Evolutionary conservation across 2,329 filamentous ascomycete genomes (phyloP), one percentile per base, ranked within the genome.

Genomic region (Zymoseptoria pseudotritici): DNA sequence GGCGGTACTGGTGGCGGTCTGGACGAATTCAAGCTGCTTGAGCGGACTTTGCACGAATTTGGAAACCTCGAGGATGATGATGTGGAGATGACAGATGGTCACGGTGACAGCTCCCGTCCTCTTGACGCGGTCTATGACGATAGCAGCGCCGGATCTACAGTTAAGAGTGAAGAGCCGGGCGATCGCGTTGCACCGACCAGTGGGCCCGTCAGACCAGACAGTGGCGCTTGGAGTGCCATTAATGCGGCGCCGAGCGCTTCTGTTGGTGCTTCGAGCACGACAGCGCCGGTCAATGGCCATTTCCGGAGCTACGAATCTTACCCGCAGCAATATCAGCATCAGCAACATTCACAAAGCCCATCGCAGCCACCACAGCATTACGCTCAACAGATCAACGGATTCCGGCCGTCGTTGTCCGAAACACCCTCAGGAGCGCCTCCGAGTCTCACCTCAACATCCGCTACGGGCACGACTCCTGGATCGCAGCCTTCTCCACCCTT

Each of bases 1-100:
- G 71, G 58, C 68, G 74, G 52, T 65, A 62, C 63, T 2, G 79
- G 82, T 13, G 83, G 82, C 36, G 83, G 80, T 1, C 71, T 83
- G 3, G 82, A 83, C 62, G 81, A 84, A 65, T 86, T 82, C 71
- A 79, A 78, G 61, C 71, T 76, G 9, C 70, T 76, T 11, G 74
- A 76, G 60, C 68, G 69, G 19, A 69, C 67, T 0, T 59, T 76
- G 19, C 69, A 68, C 22, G 72, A 76, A 20, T 73, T 76, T 58
- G 70, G 71, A 24, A 69, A 67, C 31, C 63, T 73, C 9, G 71
- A 74, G 29, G 70, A 73, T 57, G 69, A 72, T 20, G 73, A 75
- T 58, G 52, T 72, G 4, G 73, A 75, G 55, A 74, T 75, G 72
- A 62, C 61, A 8, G 74, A 75, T 53, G 66, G 63, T 10, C 65